Conservation (phyloP, 495 filamentous ascomycete genomes). For the Hypoxylon trugodes region DNA sequence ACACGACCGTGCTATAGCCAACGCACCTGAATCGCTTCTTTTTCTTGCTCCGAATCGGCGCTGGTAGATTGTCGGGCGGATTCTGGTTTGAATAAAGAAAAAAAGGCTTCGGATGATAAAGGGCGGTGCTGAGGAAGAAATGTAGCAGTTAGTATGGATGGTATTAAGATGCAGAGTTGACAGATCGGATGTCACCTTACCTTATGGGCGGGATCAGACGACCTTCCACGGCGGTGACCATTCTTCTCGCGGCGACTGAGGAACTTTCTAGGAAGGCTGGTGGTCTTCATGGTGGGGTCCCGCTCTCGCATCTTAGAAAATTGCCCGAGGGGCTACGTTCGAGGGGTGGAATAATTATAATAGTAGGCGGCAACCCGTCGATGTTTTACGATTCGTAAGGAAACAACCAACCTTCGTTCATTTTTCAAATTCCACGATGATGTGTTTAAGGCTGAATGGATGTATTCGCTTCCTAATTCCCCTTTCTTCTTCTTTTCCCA, state of each 20-base stretch:
- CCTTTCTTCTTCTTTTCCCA: constrained; percentile 1
- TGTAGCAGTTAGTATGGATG: constrained; percentile 32
- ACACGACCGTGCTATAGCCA: not conserved
- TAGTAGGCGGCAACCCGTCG: constrained; percentile 19
- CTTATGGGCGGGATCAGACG: constrained; percentile 58
- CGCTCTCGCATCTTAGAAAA: constrained; percentile 31
- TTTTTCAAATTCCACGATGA: constrained; percentile 18
- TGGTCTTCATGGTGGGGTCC: constrained; percentile 48
- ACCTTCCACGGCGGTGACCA: constrained; percentile 58
- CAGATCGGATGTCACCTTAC: constrained; percentile 47
- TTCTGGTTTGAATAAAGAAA: constrained; percentile 65
- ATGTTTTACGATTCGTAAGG: constrained; percentile 25
- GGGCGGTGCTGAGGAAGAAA: constrained; percentile 46
- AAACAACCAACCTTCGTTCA: constrained; percentile 22
- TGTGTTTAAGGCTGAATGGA: not conserved
- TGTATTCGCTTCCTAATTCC: no score
- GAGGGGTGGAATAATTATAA: not conserved
- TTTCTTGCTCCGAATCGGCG: constrained; percentile 61
- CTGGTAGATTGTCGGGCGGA: constrained; percentile 59
- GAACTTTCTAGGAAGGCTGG: constrained; percentile 58
- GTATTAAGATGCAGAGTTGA: constrained; percentile 25
- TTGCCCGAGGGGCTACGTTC: constrained; percentile 18
- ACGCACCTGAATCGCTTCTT: constrained; percentile 52
- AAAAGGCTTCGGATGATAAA: constrained; percentile 52
- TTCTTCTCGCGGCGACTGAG: constrained; percentile 78